These are phyloP conservation scores for Rhizophagus sp. DNA, from an alignment of 192 early-diverging fungal species.

Conservation along the genomic window DNA sequence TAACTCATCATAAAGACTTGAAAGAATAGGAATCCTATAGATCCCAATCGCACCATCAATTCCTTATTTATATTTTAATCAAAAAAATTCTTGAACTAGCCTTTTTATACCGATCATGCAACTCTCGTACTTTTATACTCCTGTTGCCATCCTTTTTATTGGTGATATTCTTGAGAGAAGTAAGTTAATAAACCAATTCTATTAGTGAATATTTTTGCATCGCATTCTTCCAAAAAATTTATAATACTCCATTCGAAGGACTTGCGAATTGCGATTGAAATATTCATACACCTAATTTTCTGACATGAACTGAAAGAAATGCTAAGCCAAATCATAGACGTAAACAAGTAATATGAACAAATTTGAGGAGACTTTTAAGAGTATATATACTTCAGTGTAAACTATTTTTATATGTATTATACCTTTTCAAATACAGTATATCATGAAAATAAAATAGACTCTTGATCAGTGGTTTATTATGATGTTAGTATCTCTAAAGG, in stretches of 20 bases:
- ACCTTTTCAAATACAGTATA: no score
- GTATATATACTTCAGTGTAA: no score
- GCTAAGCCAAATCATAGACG: no score
- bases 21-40: neutral
- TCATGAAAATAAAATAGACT: no score
- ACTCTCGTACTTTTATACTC: conserved; percentile 7
- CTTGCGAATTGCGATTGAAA: conserved; percentile 19
- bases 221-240: conserved; percentile 21
- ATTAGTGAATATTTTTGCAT: neutral
- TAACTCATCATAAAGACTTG: conserved; percentile 11
- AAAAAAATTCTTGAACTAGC: conserved; percentile 1
- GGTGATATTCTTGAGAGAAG: neutral
- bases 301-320: neutral
- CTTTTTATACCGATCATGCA: conserved; percentile 12
- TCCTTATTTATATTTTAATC: neutral
- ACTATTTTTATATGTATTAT: no score
- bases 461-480: no score
- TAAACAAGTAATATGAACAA: no score
- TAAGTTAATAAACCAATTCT: conserved; percentile 24
- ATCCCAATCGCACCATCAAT: conserved; percentile 8
- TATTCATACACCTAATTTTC: conserved; percentile 7
- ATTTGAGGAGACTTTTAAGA: no score
- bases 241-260: conserved; percentile 22
- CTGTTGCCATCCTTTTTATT: neutral
- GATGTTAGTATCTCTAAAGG: no score